A percentile compares a stretch with the other conserved stretches of the same genome.
These are phyloP conservation scores for Talaromyces sp. DNA, from an alignment of 2,329 filamentous ascomycete species.

Conservation along the genomic window DNA sequence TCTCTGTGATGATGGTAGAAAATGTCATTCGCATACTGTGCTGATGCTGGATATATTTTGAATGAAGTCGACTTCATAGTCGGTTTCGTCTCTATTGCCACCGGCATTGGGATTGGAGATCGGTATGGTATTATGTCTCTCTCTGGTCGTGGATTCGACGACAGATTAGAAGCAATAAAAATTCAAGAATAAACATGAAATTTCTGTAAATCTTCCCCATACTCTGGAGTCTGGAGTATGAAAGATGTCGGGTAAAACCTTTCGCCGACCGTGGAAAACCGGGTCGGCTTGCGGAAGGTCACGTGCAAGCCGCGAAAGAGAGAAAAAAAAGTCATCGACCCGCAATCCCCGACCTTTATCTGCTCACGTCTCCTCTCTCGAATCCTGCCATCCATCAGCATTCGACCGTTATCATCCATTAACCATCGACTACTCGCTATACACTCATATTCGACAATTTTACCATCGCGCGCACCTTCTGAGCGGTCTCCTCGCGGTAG, in stretches of 20 bases:
- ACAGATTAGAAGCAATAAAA: not conserved
- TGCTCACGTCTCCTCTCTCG: conserved; percentile 1
- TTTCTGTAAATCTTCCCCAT: not conserved
- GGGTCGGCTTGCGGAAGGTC: conserved; percentile 2
- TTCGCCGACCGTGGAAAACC: conserved; percentile 11
- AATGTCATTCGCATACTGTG: not conserved
- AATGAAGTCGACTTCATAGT: not conserved
- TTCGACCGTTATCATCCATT: not conserved
- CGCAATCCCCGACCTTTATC: not conserved
- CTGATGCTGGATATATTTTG: not conserved
- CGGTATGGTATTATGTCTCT: not conserved
- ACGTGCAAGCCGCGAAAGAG: not conserved
- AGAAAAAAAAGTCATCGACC: conserved; percentile 12
- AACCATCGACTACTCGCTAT: too few relatives aligned
- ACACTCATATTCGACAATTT: not conserved
- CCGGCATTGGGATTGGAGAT: not conserved
- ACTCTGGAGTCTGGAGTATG: not conserved
- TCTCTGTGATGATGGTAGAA: not conserved
- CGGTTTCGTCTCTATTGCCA: not conserved
- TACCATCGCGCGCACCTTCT: not conserved
- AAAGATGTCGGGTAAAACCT: not conserved
- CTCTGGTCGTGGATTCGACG: not conserved
- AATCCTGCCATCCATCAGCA: not conserved
- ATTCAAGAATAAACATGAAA: not conserved
- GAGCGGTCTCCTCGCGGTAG: not conserved